Evolutionary conservation across 495 filamentous ascomycete species (phyloP), one percentile per base, ranked within the genome.

Genomic region (Mytilinidion resinicola): DNA sequence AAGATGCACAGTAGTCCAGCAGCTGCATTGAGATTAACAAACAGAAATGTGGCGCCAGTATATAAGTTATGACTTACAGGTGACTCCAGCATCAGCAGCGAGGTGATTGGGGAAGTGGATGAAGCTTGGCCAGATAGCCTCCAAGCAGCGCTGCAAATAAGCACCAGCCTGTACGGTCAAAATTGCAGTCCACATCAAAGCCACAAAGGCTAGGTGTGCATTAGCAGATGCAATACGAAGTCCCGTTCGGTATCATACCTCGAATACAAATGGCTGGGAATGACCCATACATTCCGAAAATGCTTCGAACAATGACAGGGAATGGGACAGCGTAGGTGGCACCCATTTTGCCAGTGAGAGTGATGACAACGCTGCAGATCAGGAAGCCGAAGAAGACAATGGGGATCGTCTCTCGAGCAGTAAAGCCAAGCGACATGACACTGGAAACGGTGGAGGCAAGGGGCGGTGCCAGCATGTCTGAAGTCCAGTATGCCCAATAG

Each of bases 261-360:
- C 74, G 69, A 46, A 78, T 71, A 56, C 74, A 71, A 34, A 80
- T 77, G 8, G 72, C 76, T 33, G 74, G 72, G 52, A 76, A 78
- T 37, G 81, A 84, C 2, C 90, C 90, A 85, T 88, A 95, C 57
- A 93, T 88, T 39, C 90, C 90, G 63, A 95, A 96, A 0, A 84
- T 85, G 3, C 86, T 79, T 57, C 90, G 77, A 46, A 75, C 77
- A 14, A 87, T 82, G 25, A 95, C 89, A 3, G 90, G 90, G 70
- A 93, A 95, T 3, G 87, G 87, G 48, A 93, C 88, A 72, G 91
- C 86, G 73, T 96, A 96, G 33, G 83, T 85, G n/a, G 90, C 87
- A 53, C 90, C 90, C 63, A 79, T 73, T 60, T 77, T 74, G 41
- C 74, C 77, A 14, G 73, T 78, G 35, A 78, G 58, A 41, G 74